Conservation (phyloP, 1,284 basidiomycete species). For the Ganoderma leucocontextum region DNA sequence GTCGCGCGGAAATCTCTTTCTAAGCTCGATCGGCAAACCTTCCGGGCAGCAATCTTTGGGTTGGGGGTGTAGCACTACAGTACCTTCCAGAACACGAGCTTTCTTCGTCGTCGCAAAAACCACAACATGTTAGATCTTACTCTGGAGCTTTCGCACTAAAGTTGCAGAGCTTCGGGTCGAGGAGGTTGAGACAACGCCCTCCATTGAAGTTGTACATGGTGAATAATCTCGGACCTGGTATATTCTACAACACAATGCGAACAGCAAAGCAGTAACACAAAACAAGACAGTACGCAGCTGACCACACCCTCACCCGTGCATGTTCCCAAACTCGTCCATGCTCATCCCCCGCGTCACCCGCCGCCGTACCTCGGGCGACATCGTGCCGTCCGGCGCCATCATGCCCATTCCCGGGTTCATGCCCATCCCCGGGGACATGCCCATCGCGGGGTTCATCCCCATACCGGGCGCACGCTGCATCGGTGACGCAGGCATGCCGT, state of each 20-base stretch:
- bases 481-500: slow-evolving; percentile 40
- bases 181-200: too few species aligned
- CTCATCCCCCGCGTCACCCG: slow-evolving; percentile 38
- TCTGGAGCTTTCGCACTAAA: too few species aligned
- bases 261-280: neutral
- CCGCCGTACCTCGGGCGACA: slow-evolving; percentile 36
- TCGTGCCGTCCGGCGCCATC: slow-evolving; percentile 28
- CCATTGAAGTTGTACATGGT: neutral
- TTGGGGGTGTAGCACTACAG: too few species aligned
- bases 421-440: slow-evolving; percentile 41
- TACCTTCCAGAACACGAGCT: too few species aligned
- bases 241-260: neutral
- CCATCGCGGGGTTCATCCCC: slow-evolving; percentile 39
- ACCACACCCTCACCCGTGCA: slow-evolving; percentile 30
- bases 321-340: slow-evolving; percentile 37
- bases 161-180: neutral
- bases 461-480: slow-evolving; percentile 39
- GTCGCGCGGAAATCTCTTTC: too few species aligned
- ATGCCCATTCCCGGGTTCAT: slow-evolving; percentile 28
- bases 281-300: neutral
- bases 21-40: too few species aligned
- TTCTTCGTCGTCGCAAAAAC: too few species aligned
- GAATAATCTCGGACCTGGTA: neutral
- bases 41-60: too few species aligned
- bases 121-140: too few species aligned